These are phyloP conservation scores for Globisporangium spiculum DNA, from an alignment of 352 stramenopile genomes.

Conservation along the genomic window DNA sequence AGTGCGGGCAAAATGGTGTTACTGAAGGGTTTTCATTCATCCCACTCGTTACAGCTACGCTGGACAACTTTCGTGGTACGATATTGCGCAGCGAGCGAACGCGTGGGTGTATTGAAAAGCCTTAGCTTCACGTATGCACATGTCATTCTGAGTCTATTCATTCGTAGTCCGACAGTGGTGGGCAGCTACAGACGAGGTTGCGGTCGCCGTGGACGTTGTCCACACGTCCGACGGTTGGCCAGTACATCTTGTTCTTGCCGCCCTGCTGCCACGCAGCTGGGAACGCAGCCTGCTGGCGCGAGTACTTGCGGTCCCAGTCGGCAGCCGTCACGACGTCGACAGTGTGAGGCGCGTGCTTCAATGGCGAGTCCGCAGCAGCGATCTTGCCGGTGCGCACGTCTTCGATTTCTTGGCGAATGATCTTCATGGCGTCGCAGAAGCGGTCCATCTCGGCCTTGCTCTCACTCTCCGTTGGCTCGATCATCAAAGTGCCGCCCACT, in stretches of 20 bases:
- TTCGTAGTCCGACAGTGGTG: conserved; percentile 94
- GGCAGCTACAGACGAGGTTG: conserved; percentile 98
- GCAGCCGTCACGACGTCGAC: conserved; percentile 91
- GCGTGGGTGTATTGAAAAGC: conserved; percentile 11
- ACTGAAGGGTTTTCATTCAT: conserved; percentile 13
- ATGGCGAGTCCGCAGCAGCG: conserved; percentile 88
- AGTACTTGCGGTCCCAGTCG: conserved; percentile 95
- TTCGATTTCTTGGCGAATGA: conserved; percentile 97
- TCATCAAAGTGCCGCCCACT: conserved; percentile 98
- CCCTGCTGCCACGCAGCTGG: conserved; percentile 92
- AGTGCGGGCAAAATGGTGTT: neutral
- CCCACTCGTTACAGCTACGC: conserved; percentile 2
- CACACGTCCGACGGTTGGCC: conserved; percentile 95
- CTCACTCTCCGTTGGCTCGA: conserved; percentile 99
- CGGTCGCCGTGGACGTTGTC: conserved; percentile 99
- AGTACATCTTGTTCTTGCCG: conserved; percentile 96
- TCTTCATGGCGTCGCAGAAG: conserved; percentile 95
- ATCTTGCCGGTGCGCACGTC: conserved; percentile 94
- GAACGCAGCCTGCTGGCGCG: conserved; percentile 92
- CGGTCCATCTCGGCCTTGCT: conserved; percentile 97
- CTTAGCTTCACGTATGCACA: neutral
- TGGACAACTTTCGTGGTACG: conserved; percentile 6
- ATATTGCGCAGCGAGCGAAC: conserved; percentile 9
- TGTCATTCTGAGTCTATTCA: conserved; percentile 26
- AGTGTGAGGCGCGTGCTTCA: conserved; percentile 98